Evolutionary conservation across 2,329 filamentous ascomycete genomes (phyloP).

Genomic region (Sordariomycetes sp.): DNA sequence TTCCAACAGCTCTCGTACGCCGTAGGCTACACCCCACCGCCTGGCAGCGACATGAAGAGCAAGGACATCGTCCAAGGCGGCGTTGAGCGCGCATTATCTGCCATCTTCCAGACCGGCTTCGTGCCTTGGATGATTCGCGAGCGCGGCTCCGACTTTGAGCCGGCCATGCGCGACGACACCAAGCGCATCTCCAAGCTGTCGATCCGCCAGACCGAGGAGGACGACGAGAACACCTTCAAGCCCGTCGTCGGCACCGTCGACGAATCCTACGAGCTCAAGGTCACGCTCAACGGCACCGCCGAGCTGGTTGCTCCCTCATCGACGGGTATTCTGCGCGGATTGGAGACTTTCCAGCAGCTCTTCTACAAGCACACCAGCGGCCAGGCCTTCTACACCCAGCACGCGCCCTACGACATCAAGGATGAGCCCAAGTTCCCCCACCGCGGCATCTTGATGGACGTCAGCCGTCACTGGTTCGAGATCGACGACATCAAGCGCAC

Average conservation of each 20-base stretch:
- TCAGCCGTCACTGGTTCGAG: constrained; percentile 63
- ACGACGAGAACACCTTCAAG: constrained; percentile 49
- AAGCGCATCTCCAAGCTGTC: constrained; percentile 48
- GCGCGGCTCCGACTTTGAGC: constrained; percentile 57
- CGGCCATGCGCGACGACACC: constrained; percentile 30
- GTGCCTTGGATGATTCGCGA: constrained; percentile 72
- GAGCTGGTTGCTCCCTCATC: constrained; percentile 57
- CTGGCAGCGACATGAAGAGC: constrained; percentile 32
- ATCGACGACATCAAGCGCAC: constrained; percentile 60
- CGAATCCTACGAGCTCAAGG: constrained; percentile 63
- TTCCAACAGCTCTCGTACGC: constrained; percentile 37
- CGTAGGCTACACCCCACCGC: constrained; percentile 30
- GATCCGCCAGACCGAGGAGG: constrained; percentile 47
- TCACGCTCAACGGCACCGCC: constrained; percentile 49
- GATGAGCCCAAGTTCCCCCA: constrained; percentile 69
- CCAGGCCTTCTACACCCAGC: constrained; percentile 53
- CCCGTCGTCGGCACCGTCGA: constrained; percentile 56
- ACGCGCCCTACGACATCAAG: constrained; percentile 61
- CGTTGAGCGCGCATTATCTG: constrained; percentile 49
- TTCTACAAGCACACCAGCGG: constrained; percentile 63
- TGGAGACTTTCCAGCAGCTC: constrained; percentile 71
- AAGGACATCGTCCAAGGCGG: constrained; percentile 45
- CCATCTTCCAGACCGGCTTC: constrained; percentile 59
- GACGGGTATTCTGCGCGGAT: constrained; percentile 60
- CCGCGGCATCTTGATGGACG: constrained; percentile 72